These are phyloP conservation scores for Poa annua DNA, from an alignment of 176 grass and related monocot species.

Conservation along the genomic window DNA sequence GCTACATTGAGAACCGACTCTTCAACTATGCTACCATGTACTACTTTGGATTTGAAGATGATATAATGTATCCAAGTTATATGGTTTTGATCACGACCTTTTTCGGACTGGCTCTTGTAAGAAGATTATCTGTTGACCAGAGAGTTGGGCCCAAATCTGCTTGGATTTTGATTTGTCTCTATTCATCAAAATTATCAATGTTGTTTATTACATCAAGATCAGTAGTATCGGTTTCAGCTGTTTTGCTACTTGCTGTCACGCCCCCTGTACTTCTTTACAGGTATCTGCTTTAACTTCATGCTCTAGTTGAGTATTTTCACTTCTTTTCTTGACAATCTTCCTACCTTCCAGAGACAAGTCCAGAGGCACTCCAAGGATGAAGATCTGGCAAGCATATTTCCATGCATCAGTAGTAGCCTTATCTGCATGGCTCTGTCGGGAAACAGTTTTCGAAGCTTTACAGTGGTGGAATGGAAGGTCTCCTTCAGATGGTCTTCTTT, in stretches of 20 bases:
- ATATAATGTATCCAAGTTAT: slow-evolving; percentile 94
- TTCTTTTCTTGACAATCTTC: slow-evolving; percentile 27
- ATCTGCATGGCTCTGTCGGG: slow-evolving; percentile 85
- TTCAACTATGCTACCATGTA: slow-evolving; percentile 89
- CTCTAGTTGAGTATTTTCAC: slow-evolving; percentile 30
- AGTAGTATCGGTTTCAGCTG: slow-evolving; percentile 86
- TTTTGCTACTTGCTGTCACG: slow-evolving; percentile 85
- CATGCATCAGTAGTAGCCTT: slow-evolving; percentile 88
- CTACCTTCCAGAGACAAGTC: slow-evolving; percentile 66
- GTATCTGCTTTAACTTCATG: slow-evolving; percentile 44
- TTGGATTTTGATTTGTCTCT: slow-evolving; percentile 94
- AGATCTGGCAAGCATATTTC: slow-evolving; percentile 85
- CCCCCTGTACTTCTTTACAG: slow-evolving; percentile 97
- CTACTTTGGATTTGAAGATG: slow-evolving; percentile 95
- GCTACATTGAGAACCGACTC: slow-evolving; percentile 92
- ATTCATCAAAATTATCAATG: slow-evolving; percentile 92
- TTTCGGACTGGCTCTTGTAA: slow-evolving; percentile 81
- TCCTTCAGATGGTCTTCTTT: slow-evolving; percentile 88
- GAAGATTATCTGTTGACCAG: slow-evolving; percentile 80
- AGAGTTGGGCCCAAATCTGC: slow-evolving; percentile 81
- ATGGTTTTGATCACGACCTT: slow-evolving; percentile 89
- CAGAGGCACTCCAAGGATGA: slow-evolving; percentile 93
- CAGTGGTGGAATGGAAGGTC: slow-evolving; percentile 96
- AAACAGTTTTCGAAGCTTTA: slow-evolving; percentile 97
- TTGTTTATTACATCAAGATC: slow-evolving; percentile 93